These are phyloP conservation scores for Alternaria sp. DNA, from an alignment of 2,329 filamentous ascomycete genomes.

Conservation along the genomic window DNA sequence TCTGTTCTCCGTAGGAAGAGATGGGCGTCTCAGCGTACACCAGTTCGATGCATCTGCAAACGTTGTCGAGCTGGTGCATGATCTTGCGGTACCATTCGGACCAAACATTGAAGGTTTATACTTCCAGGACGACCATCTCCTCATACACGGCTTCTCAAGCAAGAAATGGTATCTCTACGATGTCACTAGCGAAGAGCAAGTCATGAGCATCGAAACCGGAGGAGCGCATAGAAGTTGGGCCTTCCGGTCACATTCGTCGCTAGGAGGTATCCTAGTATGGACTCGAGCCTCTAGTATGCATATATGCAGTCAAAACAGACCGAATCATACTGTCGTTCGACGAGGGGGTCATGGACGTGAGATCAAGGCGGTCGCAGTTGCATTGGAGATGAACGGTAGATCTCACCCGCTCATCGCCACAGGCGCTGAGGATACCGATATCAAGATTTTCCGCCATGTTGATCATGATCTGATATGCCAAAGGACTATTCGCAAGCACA, in stretches of 20 bases:
- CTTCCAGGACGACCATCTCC: constrained; percentile 62
- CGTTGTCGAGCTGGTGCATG: constrained; percentile 63
- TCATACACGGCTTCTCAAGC: constrained; percentile 82
- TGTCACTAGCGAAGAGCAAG: constrained; percentile 70
- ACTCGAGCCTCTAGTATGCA: constrained; percentile 70
- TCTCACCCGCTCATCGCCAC: constrained; percentile 63
- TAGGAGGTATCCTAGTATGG: constrained; percentile 70
- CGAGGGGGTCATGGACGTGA: constrained; percentile 84
- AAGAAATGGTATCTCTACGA: constrained; percentile 85
- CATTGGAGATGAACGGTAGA: constrained; percentile 16
- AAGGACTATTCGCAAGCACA: constrained; percentile 76
- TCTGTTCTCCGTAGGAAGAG: constrained; percentile 76
- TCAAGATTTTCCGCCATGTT: constrained; percentile 72
- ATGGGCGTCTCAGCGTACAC: constrained; percentile 77
- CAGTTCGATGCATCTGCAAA: constrained; percentile 34
- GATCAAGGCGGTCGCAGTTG: constrained; percentile 69
- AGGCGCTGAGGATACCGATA: constrained; percentile 73
- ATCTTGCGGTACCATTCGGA: constrained; percentile 72
- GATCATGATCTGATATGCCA: constrained; percentile 55
- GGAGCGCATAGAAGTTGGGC: constrained; percentile 82
- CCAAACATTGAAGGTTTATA: constrained; percentile 77
- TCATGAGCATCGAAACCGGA: constrained; percentile 79
- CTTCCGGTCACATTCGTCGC: constrained; percentile 49
- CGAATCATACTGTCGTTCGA: constrained; percentile 62
- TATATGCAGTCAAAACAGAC: constrained; percentile 46